A percentile compares a stretch with the other conserved stretches of the same genome.
phyloP scores from a whole-genome alignment of 1,139 yeast genomes.

The Yamadazyma atmosphaerica region DNA sequence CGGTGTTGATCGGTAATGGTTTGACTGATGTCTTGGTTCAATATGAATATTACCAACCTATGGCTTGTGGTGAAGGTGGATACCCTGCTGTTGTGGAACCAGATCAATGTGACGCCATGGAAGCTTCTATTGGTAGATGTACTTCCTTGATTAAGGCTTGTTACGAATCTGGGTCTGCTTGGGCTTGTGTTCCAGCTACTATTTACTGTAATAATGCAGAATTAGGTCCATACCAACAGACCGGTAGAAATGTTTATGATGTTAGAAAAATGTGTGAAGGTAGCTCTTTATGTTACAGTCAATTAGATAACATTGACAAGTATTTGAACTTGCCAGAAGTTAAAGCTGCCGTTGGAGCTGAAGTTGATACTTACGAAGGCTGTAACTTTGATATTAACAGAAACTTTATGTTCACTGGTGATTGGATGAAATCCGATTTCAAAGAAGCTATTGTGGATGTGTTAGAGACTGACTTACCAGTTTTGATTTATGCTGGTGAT shows the following conservation, averaged over 20 bases:
- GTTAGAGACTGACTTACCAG: constrained; percentile 62
- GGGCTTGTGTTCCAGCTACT: constrained; percentile 93
- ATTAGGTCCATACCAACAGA: constrained; percentile 83
- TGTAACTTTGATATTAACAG: constrained; percentile 86
- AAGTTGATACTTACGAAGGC: constrained; percentile 77
- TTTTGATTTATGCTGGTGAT: constrained; percentile 80
- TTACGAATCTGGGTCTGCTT: constrained; percentile 73
- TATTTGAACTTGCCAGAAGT: constrained; percentile 39
- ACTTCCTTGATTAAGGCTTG: constrained; percentile 76
- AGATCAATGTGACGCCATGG: constrained; percentile 80
- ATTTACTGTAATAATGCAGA: constrained; percentile 88
- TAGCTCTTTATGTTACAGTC: constrained; percentile 67
- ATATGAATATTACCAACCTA: constrained; percentile 86
- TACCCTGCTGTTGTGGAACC: constrained; percentile 76
- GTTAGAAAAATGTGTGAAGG: constrained; percentile 86
- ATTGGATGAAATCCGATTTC: constrained; percentile 87
- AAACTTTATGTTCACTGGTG: constrained; percentile 83
- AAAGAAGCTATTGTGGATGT: constrained; percentile 58
- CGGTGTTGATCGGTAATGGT: constrained; percentile 94
- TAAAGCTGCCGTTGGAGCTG: constrained; percentile 86
- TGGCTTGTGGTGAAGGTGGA: constrained; percentile 98
- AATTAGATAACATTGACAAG: constrained; percentile 31
- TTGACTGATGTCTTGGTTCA: constrained; percentile 91
- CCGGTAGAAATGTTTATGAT: constrained; percentile 93
- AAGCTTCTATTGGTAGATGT: constrained; percentile 76